These are phyloP conservation scores for Cryoendolithus antarcticus DNA, from an alignment of 2,329 filamentous ascomycete species.

Conservation along the genomic window DNA sequence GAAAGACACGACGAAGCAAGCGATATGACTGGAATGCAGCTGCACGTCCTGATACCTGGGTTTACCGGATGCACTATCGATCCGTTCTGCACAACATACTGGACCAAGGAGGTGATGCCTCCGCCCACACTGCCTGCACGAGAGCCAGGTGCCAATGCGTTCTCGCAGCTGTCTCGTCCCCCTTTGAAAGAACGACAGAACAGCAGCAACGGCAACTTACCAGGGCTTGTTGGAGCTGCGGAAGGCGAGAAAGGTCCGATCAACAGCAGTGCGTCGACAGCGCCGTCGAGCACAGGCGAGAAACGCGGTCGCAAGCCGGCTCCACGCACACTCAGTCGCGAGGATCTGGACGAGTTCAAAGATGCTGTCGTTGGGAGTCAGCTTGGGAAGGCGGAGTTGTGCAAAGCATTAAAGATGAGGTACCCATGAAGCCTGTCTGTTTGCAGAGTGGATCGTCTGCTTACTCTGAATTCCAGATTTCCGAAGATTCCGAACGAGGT, in stretches of 20 bases:
- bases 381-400: constrained; percentile 60
- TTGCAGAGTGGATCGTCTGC: no score
- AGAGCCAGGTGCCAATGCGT: not conserved
- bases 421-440: no score
- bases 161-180: constrained; percentile 12
- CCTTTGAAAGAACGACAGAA: constrained; percentile 28
- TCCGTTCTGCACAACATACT: constrained; percentile 74
- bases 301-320: constrained; percentile 24
- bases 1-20: constrained; percentile 25
- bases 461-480: no score
- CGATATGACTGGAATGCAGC: constrained; percentile 17
- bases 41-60: constrained; percentile 18
- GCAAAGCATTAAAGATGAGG: constrained; percentile 62
- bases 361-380: constrained; percentile 56
- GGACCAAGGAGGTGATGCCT: constrained; percentile 36
- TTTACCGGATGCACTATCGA: constrained; percentile 50
- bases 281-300: constrained; percentile 17
- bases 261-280: constrained; percentile 15
- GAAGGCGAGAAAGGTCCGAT: constrained; percentile 23
- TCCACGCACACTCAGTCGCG: constrained; percentile 40
- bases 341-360: constrained; percentile 56
- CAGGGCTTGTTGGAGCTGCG: constrained; percentile 17
- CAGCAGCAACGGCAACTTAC: constrained; percentile 15
- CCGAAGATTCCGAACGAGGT: constrained; percentile 56
- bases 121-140: constrained; percentile 6